phyloP scores from a whole-genome alignment of 2,329 filamentous ascomycete genomes.

The Fusarium circinatum region DNA sequence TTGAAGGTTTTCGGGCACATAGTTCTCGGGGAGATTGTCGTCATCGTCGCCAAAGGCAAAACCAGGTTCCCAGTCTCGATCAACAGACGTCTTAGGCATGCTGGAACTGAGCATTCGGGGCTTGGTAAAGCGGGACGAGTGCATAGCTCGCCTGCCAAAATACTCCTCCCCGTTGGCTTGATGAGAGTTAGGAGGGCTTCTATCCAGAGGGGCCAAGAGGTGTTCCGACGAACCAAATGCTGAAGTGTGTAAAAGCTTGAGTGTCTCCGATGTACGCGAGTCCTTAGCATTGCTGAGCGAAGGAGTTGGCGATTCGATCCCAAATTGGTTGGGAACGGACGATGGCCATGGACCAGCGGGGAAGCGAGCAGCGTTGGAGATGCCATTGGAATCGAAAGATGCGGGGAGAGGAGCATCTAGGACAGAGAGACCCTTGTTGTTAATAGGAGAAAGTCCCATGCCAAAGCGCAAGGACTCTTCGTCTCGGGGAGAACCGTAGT shows the following conservation, averaged over 20 bases:
- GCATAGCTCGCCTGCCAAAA: slow-evolving; percentile 77
- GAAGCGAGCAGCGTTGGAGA: slow-evolving; percentile 89
- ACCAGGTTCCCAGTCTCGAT: slow-evolving; percentile 71
- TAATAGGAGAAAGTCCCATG: slow-evolving; percentile 81
- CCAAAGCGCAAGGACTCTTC: slow-evolving; percentile 67
- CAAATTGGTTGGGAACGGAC: slow-evolving; percentile 92
- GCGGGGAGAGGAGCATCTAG: slow-evolving; percentile 92
- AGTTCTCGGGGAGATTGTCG: slow-evolving; percentile 57
- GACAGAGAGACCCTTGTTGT: slow-evolving; percentile 80
- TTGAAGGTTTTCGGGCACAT: slow-evolving; percentile 78
- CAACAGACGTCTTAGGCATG: slow-evolving; percentile 71
- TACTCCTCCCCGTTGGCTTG: slow-evolving; percentile 66
- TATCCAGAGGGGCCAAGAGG: slow-evolving; percentile 60
- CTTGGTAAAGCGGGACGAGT: slow-evolving; percentile 74
- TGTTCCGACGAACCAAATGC: slow-evolving; percentile 75
- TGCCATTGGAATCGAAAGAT: slow-evolving; percentile 95
- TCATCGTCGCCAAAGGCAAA: slow-evolving; percentile 88
- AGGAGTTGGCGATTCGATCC: slow-evolving; percentile 84
- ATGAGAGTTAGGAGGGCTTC: slow-evolving; percentile 63
- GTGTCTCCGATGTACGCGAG: slow-evolving; percentile 68
- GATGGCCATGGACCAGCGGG: slow-evolving; percentile 83
- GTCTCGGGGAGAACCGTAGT: slow-evolving; percentile 86
- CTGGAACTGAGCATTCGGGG: slow-evolving; percentile 75
- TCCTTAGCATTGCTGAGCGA: slow-evolving; percentile 74
- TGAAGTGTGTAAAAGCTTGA: slow-evolving; percentile 73